Conservation (phyloP, 164 flowering plant genomes). For the Houttuynia cordata region DNA sequence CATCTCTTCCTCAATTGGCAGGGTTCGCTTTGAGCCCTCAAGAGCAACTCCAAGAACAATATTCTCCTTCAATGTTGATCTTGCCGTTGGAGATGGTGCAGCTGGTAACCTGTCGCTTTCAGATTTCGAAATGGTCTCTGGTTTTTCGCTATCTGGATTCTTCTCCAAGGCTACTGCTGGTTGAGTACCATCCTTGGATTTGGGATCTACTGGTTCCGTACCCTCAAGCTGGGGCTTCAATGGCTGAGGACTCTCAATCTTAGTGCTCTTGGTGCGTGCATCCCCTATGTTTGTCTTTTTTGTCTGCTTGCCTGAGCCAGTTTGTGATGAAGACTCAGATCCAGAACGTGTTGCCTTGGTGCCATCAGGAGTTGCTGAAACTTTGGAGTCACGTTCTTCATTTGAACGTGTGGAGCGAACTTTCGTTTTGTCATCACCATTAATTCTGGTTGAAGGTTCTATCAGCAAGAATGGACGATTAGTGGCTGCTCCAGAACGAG, state of each 20-base stretch:
- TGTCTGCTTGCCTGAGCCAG: conserved; percentile 18
- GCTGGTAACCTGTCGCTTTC: conserved; percentile 10
- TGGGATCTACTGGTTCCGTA: conserved; percentile 8
- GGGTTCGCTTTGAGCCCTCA: conserved; percentile 60
- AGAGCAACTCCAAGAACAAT: conserved; percentile 68
- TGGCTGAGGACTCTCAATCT: conserved; percentile 9
- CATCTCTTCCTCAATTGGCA: conserved; percentile 78
- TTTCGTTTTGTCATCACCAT: conserved; percentile 36
- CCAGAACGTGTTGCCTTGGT: conserved; percentile 3
- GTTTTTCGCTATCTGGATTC: conserved; percentile 13
- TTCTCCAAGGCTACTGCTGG: conserved; percentile 6
- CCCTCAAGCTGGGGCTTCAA: conserved; percentile 8
- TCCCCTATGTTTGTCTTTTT: conserved; percentile 21
- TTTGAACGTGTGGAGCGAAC: conserved; percentile 29
- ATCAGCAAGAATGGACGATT: conserved; percentile 33
- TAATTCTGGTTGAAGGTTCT: conserved; percentile 43
- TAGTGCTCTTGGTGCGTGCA: conserved; percentile 7
- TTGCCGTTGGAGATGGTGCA: conserved; percentile 14
- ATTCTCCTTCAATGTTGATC: conserved; percentile 42
- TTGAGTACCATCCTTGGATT: conserved; percentile 10
- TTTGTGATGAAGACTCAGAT: conserved; percentile 12
- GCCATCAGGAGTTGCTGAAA: conserved; percentile 1
- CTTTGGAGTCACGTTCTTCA: conserved; percentile 31
- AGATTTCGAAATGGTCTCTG: conserved; percentile 12
- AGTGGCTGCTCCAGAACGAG: conserved; percentile 16